Evolutionary conservation across 495 filamentous ascomycete species (phyloP).

Genomic region (Neurospora pannonica): DNA sequence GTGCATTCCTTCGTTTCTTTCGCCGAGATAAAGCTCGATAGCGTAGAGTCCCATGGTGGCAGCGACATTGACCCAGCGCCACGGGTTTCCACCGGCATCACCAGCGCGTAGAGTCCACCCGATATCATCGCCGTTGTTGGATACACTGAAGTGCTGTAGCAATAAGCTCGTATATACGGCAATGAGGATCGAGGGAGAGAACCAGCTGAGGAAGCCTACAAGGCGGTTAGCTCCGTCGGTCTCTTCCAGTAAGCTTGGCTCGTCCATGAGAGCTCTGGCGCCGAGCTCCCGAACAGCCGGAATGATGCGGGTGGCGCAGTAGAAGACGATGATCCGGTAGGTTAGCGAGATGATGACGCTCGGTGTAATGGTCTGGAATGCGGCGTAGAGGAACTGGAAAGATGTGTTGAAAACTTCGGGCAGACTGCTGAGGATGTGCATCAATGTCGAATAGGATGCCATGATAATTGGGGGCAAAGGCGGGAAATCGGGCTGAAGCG

Average conservation of each 20-base stretch:
- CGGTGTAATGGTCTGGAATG: constrained; percentile 86
- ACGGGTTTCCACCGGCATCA: constrained; percentile 71
- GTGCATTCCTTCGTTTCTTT: constrained; percentile 63
- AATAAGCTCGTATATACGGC: constrained; percentile 94
- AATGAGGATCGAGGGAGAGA: constrained; percentile 84
- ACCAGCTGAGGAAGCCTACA: constrained; percentile 77
- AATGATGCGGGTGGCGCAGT: constrained; percentile 91
- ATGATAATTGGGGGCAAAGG: constrained; percentile 94
- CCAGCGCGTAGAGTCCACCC: constrained; percentile 79
- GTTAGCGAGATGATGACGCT: constrained; percentile 88
- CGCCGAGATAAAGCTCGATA: constrained; percentile 75
- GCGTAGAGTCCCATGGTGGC: constrained; percentile 84
- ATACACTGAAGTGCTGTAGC: constrained; percentile 84
- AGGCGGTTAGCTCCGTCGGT: constrained; percentile 70
- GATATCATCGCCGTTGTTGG: constrained; percentile 51
- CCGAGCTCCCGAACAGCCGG: constrained; percentile 83
- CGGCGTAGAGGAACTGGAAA: constrained; percentile 78
- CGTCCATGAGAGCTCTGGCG: constrained; percentile 69
- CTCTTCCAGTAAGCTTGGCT: constrained; percentile 68
- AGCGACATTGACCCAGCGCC: constrained; percentile 87
- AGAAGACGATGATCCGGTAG: constrained; percentile 88
- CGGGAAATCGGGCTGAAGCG: constrained; percentile 69
- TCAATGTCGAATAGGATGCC: constrained; percentile 90
- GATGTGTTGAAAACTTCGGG: constrained; percentile 76
- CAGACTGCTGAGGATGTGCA: constrained; percentile 73